Conservation (phyloP, 106 monocot genomes). For the Agapanthus africanus region DNA sequence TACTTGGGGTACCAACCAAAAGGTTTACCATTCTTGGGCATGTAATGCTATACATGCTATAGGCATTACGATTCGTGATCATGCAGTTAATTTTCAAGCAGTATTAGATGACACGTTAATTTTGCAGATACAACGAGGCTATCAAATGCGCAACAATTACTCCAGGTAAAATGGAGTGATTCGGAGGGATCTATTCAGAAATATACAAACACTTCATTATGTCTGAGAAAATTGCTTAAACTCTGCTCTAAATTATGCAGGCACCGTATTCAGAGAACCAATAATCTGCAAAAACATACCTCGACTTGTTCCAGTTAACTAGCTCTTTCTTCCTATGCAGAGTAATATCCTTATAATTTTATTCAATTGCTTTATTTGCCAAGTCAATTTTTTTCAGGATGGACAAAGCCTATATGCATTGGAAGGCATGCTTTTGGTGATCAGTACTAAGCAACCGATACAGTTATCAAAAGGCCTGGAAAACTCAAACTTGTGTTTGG, state of each 20-base stretch:
- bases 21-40: too few relatives aligned
- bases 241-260: conserved; percentile 21
- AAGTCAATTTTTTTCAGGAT: conserved; percentile 36
- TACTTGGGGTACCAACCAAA: too few relatives aligned
- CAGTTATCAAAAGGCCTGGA: conserved; percentile 77
- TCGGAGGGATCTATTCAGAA: conserved; percentile 46
- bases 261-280: conserved; percentile 96
- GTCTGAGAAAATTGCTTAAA: neutral
- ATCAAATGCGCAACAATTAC: conserved; percentile 96
- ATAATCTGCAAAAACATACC: conserved; percentile 90
- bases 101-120: neutral
- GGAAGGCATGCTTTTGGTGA: conserved; percentile 99
- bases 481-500: conserved; percentile 88
- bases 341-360: neutral
- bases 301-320: conserved; percentile 67
- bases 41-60: too few relatives aligned
- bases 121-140: conserved; percentile 82
- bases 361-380: neutral
- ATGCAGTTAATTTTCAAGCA: neutral
- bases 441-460: conserved; percentile 86
- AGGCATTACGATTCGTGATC: too few relatives aligned
- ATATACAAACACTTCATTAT: conserved; percentile 50
- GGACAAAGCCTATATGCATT: conserved; percentile 94
- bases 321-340: too few relatives aligned
- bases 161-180: conserved; percentile 75